Base-by-base conservation (phyloP, 2,329 filamentous ascomycete genomes). In the Gliomastix tumulicola region DNA sequence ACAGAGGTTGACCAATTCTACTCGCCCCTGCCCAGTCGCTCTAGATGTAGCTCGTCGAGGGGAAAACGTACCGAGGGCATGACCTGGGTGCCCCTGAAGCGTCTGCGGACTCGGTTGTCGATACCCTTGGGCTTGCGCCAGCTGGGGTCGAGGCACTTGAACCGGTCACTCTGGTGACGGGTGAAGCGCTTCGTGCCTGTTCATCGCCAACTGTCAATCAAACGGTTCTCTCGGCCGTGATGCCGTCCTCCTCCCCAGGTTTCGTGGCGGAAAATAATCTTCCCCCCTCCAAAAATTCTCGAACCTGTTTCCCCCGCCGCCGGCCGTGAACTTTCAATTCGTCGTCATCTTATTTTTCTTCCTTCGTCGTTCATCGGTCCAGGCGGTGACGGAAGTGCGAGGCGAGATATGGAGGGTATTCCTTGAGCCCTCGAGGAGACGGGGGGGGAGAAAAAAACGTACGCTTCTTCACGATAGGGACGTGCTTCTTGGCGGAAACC, bases 91-190 rank as follows among this genome's bases (percentile, higher is more conserved):
- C 92, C 88, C 74, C 87, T 88, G 80, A 98, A 98, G 55, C 92
- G 87, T 79, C 92, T 82, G 67, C 92, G 86, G 66, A 98, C 90
- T 62, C 86, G 77, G 78, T 89, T 94, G 76, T 98, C 92, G 71
- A 98, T 98, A 88, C 92, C 92, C 87, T 98, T 98, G 56, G 92
- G 92, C 81, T 97, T 98, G 74, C 92, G 85, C 92, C 92, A 98
- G 79, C 79, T 83, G 54, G 84, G 66, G 63, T 77, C 82, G 55
- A 97, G 82, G 66, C 92, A 83, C 76, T 82, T 95, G 79, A 94
- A 98, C 66, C 83, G 83, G 73, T 97, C 92, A 70, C 79, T 86
- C 82, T 98, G 92, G 76, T 98, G 92, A 68, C 92, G 86, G 72
- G 80, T 82, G 84, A 97, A 98, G 74, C 76, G 79, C 80, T 89